Percentiles rank a stretch among this genome's conserved stretches.
These are phyloP conservation scores for Polyplosphaeria fusca DNA, from an alignment of 495 filamentous ascomycete species.

Conservation along the genomic window DNA sequence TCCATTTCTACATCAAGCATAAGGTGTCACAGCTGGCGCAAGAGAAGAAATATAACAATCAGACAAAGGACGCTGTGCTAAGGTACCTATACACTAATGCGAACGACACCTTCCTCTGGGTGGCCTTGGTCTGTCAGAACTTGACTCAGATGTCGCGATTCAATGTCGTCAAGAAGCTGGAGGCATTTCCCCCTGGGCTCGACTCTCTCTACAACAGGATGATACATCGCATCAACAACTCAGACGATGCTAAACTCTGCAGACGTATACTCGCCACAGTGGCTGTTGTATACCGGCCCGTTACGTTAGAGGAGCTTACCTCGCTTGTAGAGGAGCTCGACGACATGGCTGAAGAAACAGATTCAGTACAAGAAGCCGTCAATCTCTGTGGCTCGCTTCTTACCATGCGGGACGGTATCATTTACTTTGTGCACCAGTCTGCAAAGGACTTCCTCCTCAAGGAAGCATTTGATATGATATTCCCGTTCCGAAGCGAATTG, in stretches of 20 bases:
- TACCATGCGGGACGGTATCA: no score
- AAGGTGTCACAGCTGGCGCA: no score
- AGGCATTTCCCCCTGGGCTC: slow-evolving; percentile 33
- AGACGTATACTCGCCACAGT: not conserved
- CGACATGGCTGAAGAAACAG: no score
- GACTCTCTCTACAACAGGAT: slow-evolving; percentile 37
- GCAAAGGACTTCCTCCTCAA: slow-evolving; percentile 1
- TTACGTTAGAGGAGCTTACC: no score
- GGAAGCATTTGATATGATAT: slow-evolving; percentile 6
- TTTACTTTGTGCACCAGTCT: no score
- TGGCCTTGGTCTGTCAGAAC: slow-evolving; percentile 41
- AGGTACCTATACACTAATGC: no score
- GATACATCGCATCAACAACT: slow-evolving; percentile 34
- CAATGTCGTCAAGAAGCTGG: not conserved
- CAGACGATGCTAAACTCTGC: slow-evolving; percentile 34
- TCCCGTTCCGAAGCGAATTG: slow-evolving; percentile 8
- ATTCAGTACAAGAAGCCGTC: not conserved
- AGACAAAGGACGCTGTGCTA: no score
- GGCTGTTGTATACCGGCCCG: no score
- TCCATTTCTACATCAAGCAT: no score
- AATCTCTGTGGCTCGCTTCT: slow-evolving; percentile 15
- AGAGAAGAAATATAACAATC: no score
- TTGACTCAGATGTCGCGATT: slow-evolving; percentile 7
- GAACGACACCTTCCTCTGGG: no score
- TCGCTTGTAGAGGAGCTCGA: not conserved